phyloP scores from a whole-genome alignment of 108 stramenopile species.

The Craspedostauros australis region DNA sequence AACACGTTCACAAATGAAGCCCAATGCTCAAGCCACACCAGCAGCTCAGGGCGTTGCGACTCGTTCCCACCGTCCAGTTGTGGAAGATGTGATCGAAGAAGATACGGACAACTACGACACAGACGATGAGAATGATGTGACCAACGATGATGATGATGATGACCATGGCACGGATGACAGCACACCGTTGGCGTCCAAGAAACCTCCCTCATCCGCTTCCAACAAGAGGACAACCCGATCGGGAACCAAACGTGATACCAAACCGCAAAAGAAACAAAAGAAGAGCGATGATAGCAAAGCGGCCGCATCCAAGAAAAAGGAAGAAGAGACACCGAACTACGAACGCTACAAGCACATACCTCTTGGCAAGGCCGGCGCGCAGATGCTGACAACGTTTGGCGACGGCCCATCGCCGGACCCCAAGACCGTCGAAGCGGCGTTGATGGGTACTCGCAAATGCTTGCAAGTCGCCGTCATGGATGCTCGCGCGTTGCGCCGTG shows the following conservation, averaged over 20 bases:
- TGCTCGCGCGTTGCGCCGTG: slow-evolving; percentile 62
- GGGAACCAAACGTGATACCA: neutral
- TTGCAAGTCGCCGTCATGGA: slow-evolving; percentile 65
- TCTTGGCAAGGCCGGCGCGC: slow-evolving; percentile 56
- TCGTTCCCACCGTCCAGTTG: no score
- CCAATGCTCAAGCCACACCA: no score
- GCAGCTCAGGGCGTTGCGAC: no score
- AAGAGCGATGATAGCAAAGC: neutral
- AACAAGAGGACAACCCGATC: neutral
- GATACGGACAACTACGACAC: no score
- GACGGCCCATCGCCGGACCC: slow-evolving; percentile 57
- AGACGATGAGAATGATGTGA: no score
- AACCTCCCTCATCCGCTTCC: no score
- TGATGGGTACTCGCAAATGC: slow-evolving; percentile 49
- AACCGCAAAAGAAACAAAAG: neutral
- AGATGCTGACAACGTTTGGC: slow-evolving; percentile 79
- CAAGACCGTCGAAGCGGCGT: slow-evolving; percentile 38
- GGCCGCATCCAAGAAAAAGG: neutral
- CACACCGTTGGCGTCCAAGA: neutral
- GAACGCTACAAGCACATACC: slow-evolving; percentile 50
- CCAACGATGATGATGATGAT: slow-evolving; percentile 4
- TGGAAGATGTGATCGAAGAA: no score
- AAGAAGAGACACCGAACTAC: slow-evolving; percentile 8
- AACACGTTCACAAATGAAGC: no score
- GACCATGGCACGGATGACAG: neutral